A percentile compares a stretch with the other conserved stretches of the same genome.
Evolutionary conservation across 176 grass and related monocot species (phyloP).

Genomic region (Echinochloa phyllopogon): DNA sequence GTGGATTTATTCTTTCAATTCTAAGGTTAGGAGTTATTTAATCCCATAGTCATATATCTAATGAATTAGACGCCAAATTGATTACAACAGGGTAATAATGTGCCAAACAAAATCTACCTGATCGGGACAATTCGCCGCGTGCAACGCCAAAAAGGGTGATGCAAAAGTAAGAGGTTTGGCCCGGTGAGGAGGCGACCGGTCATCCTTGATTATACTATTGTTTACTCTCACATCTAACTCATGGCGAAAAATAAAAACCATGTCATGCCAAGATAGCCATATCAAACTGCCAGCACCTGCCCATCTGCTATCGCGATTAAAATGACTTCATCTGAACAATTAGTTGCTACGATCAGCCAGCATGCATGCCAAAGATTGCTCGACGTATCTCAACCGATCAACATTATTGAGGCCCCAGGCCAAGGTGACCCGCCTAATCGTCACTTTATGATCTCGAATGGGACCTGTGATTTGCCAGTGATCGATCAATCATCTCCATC

Average conservation of each 20-base stretch:
- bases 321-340: background rate
- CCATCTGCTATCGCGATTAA: background rate
- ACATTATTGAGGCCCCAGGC: background rate
- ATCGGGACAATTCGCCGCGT: conserved; percentile 2
- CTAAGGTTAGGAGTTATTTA: no score
- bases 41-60: background rate
- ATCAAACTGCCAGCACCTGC: background rate
- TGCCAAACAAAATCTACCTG: conserved; percentile 2
- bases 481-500: background rate
- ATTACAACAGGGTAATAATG: background rate
- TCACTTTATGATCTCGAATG: background rate
- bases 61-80: background rate
- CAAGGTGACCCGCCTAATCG: background rate
- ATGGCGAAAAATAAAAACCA: no score
- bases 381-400: background rate
- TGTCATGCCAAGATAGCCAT: background rate
- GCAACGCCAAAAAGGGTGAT: background rate
- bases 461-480: background rate
- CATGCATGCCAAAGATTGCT: background rate
- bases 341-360: background rate
- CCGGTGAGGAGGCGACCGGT: background rate
- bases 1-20: no score
- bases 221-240: background rate
- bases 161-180: background rate
- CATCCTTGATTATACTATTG: background rate